Evolutionary conservation across 179 eudicot species (phyloP).

Genomic region (Beta lomatogona): DNA sequence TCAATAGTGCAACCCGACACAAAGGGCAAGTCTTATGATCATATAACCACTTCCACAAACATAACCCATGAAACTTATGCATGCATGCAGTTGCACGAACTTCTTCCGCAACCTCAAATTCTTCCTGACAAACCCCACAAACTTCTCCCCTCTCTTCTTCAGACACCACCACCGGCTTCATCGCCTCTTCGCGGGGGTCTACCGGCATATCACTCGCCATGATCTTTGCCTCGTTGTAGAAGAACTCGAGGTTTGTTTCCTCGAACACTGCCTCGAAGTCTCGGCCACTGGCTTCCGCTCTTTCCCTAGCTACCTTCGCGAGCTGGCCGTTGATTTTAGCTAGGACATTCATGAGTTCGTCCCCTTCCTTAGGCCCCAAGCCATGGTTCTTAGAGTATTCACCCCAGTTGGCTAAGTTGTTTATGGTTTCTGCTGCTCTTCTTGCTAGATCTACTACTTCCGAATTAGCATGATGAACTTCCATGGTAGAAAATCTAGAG

Average conservation of each 20-base stretch:
- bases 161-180: conserved; percentile 3
- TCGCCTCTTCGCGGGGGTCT: conserved; percentile 20
- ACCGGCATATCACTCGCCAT: neutral
- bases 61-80: conserved; percentile 33
- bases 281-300: conserved; percentile 12
- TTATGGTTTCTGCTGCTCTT: neutral
- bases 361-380: neutral
- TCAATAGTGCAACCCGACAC: conserved; percentile 7
- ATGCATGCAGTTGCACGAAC: conserved; percentile 12
- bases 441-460: conserved; percentile 6
- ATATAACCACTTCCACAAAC: conserved; percentile 32
- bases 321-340: neutral
- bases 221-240: conserved; percentile 10
- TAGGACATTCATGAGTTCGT: neutral
- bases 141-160: conserved; percentile 6
- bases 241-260: conserved; percentile 20
- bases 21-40: conserved; percentile 20
- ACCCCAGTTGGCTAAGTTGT: conserved; percentile 8
- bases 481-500: too few relatives aligned
- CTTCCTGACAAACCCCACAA: conserved; percentile 36
- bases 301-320: conserved; percentile 13
- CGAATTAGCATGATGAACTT: too few relatives aligned
- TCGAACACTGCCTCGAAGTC: conserved; percentile 6
- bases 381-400: neutral
- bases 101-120: conserved; percentile 23